Conservation (phyloP, 2,329 filamentous ascomycete genomes). For the Alternaria sp. region DNA sequence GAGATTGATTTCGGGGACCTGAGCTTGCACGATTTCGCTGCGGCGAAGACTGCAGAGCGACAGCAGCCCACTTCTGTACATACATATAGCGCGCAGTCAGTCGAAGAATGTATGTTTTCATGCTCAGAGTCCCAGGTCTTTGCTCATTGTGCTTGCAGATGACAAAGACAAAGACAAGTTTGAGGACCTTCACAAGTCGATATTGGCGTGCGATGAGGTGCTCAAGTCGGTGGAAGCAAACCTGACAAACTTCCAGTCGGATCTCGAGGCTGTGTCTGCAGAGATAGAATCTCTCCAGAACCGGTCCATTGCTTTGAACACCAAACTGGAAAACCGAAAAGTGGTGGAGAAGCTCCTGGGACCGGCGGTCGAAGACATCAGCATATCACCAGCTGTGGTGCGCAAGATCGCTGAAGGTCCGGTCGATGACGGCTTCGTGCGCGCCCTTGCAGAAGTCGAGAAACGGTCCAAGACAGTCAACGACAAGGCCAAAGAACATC, state of each 20-base stretch:
- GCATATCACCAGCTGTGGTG: slow-evolving; percentile 82
- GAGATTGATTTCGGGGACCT: slow-evolving; percentile 81
- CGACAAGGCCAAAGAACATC: slow-evolving; percentile 64
- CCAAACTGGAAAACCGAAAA: slow-evolving; percentile 85
- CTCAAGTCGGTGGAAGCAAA: slow-evolving; percentile 92
- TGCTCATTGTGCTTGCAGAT: slow-evolving; percentile 57
- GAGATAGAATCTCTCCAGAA: slow-evolving; percentile 95
- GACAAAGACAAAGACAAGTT: slow-evolving; percentile 84
- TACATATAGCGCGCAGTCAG: slow-evolving; percentile 65
- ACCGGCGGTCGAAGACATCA: slow-evolving; percentile 89
- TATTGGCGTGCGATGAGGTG: slow-evolving; percentile 88
- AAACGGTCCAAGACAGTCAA: slow-evolving; percentile 76
- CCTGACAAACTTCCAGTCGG: slow-evolving; percentile 88
- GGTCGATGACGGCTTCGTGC: slow-evolving; percentile 89
- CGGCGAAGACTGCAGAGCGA: slow-evolving; percentile 41
- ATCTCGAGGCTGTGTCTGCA: slow-evolving; percentile 87
- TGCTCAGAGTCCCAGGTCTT: slow-evolving; percentile 21
- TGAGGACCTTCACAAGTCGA: slow-evolving; percentile 88
- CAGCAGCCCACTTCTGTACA: slow-evolving; percentile 47
- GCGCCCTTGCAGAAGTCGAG: slow-evolving; percentile 82
- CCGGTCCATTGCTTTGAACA: slow-evolving; percentile 81
- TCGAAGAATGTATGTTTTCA: slow-evolving; percentile 72
- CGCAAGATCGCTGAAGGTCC: slow-evolving; percentile 84
- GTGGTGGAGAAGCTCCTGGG: slow-evolving; percentile 87
- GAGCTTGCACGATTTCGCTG: slow-evolving; percentile 74